Percentiles rank a stretch among this genome's conserved stretches.
phyloP scores from a whole-genome alignment of 2,329 filamentous ascomycete genomes.

The Basipetospora chlamydospora region DNA sequence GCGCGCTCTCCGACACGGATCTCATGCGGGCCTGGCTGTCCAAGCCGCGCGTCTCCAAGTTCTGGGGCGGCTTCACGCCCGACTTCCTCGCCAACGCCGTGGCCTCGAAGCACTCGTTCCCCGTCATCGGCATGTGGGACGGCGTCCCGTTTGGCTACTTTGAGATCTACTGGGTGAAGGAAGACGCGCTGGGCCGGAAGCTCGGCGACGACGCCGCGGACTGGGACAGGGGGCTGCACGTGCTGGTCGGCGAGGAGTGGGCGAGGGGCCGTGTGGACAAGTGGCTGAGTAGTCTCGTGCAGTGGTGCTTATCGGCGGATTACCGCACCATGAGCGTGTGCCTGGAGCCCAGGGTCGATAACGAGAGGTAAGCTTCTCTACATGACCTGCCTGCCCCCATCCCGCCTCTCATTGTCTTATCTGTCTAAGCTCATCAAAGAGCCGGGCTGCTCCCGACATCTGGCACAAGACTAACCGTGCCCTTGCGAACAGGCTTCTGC shows the following conservation, averaged over 20 bases:
- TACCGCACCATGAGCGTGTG: constrained; percentile 68
- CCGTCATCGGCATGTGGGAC: constrained; percentile 86
- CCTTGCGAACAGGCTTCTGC: constrained; percentile 18
- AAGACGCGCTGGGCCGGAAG: constrained; percentile 62
- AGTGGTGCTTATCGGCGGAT: constrained; percentile 69
- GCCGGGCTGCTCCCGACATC: no score
- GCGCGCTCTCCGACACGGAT: constrained; percentile 34
- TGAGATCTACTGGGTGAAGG: constrained; percentile 96
- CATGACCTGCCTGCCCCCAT: no score
- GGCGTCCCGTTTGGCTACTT: constrained; percentile 94
- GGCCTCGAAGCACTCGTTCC: constrained; percentile 62
- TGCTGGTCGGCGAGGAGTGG: constrained; percentile 83
- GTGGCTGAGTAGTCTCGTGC: constrained; percentile 79
- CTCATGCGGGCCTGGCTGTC: constrained; percentile 83
- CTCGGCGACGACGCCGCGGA: constrained; percentile 53
- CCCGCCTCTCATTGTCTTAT: no score
- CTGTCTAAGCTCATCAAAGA: no score
- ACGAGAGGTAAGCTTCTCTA: constrained; percentile 51
- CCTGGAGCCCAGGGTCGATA: constrained; percentile 84
- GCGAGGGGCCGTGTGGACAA: constrained; percentile 67
- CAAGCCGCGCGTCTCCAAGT: constrained; percentile 65
- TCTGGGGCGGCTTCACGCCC: constrained; percentile 60
- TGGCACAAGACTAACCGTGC: constrained; percentile 4
- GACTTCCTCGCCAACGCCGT: constrained; percentile 54
- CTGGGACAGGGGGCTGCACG: constrained; percentile 79